Evolutionary conservation across 495 filamentous ascomycete genomes (phyloP), one percentile per base, ranked within the genome.

Genomic region (Penicillium goetzii): DNA sequence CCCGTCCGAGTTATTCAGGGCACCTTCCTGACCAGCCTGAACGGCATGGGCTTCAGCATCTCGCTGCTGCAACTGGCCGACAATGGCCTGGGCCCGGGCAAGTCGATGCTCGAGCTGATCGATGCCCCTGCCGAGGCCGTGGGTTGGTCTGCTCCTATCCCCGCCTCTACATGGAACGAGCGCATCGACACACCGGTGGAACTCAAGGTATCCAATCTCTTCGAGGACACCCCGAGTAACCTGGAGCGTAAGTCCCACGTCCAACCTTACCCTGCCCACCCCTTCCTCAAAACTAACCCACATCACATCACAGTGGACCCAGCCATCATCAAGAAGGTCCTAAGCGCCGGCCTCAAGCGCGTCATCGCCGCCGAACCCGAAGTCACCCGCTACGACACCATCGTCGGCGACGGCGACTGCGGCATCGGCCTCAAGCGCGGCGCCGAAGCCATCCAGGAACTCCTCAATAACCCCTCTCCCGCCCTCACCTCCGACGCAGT

Each of bases 331-430:
- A 86, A 83, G 67, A 80, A 81, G 38, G 83, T 83, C 11, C 78
- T 98, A 8, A 77, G 76, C n/a, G 73, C 82, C n/a, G 94, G 84
- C 3, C 81, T 97, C 15, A 77, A 90, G 55, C 80, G 81, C 47
- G 73, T 98, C 49, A 90, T 97, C 62, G 82, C 78, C 0, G 90
- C 86, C 1, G 95, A 99, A 70, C 86, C 90, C 4, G 87, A 93
- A 59, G 85, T 98, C 30, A 97, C 96, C 9, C 87, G 83, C 58
- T 97, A 88, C 72, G 95, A 99, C 72, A 96, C 92, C 1, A 85
- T 96, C 28, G 92, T 97, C 54, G 95, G 95, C 53, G 95, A 99
- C 73, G 95, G 95, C 45, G 95, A 99, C 78, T 99, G 95, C 74
- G 95, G 95, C 1, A 88, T 92, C 32, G 92, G 92, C 0, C 80